Conservation (phyloP, 108 stramenopile genomes). For the Epithemia pelagica region DNA sequence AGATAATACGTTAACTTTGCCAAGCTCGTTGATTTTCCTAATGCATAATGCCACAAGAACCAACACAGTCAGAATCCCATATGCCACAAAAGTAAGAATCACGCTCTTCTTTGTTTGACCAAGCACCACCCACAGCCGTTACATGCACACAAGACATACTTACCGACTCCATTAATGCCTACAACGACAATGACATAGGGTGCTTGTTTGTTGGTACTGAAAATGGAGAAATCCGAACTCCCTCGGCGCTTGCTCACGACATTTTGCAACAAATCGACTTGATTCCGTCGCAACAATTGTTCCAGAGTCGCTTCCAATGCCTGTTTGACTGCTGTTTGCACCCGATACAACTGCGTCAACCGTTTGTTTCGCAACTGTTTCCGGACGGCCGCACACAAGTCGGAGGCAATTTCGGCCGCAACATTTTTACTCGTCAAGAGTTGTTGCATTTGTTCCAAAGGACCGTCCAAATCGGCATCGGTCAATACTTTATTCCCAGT, state of each 20-base stretch:
- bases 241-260: slow-evolving; percentile 1
- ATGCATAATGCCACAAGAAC: slow-evolving; percentile 57
- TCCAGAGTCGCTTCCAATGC: slow-evolving; percentile 68
- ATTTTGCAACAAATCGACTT: slow-evolving; percentile 15
- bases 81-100: slow-evolving; percentile 12
- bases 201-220: slow-evolving; percentile 28
- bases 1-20: slow-evolving; percentile 89
- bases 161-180: slow-evolving; percentile 92
- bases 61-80: slow-evolving; percentile 27
- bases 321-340: slow-evolving; percentile 77
- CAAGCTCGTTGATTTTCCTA: slow-evolving; percentile 77
- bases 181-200: slow-evolving; percentile 90
- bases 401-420: slow-evolving; percentile 73
- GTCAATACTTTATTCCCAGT: slow-evolving; percentile 55
- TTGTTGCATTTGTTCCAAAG: slow-evolving; percentile 79
- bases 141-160: background rate
- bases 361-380: slow-evolving; percentile 57
- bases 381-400: slow-evolving; percentile 57
- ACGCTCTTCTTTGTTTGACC: background rate
- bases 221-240: slow-evolving; percentile 20
- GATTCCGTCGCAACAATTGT: slow-evolving; percentile 39
- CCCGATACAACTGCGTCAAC: slow-evolving; percentile 56
- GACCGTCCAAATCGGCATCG: slow-evolving; percentile 58
- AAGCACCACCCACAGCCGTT: background rate
- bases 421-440: slow-evolving; percentile 87